Percentiles rank a stretch among this genome's conserved stretches.
These are phyloP conservation scores for Symbiodinium pilosum DNA, from an alignment of 73 alveolate genomes.

Conservation along the genomic window DNA sequence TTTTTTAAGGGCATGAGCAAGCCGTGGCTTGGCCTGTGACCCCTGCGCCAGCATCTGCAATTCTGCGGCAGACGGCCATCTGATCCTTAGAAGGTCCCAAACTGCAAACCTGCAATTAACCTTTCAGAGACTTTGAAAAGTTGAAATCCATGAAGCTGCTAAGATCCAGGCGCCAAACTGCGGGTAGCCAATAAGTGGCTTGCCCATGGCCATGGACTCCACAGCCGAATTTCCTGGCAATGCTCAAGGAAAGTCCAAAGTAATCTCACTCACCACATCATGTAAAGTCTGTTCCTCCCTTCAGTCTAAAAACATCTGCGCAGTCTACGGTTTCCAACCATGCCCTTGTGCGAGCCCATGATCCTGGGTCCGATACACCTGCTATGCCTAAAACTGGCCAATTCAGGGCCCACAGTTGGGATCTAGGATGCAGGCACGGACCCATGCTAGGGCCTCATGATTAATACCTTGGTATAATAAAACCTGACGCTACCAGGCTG, in stretches of 20 bases:
- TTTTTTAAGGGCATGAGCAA: neutral
- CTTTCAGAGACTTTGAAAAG: neutral
- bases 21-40: neutral
- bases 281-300: neutral
- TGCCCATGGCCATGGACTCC: slow-evolving; percentile 86
- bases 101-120: neutral
- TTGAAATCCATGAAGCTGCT: neutral
- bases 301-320: neutral
- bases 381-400: no score
- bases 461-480: no score
- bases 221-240: slow-evolving; percentile 52
- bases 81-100: slow-evolving; percentile 50
- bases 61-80: slow-evolving; percentile 72
- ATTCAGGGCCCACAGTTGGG: no score
- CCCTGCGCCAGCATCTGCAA: slow-evolving; percentile 87
- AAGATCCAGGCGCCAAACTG: slow-evolving; percentile 58
- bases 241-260: neutral
- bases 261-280: no score
- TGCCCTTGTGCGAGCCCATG: neutral
- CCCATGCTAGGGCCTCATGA: no score
- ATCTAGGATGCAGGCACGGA: no score
- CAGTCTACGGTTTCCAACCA: neutral
- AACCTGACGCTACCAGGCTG: no score
- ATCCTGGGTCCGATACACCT: no score
- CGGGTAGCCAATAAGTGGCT: slow-evolving; percentile 71